These are phyloP conservation scores for Leccinum fibrillosum DNA, from an alignment of 768 basidiomycete species.

Conservation along the genomic window DNA sequence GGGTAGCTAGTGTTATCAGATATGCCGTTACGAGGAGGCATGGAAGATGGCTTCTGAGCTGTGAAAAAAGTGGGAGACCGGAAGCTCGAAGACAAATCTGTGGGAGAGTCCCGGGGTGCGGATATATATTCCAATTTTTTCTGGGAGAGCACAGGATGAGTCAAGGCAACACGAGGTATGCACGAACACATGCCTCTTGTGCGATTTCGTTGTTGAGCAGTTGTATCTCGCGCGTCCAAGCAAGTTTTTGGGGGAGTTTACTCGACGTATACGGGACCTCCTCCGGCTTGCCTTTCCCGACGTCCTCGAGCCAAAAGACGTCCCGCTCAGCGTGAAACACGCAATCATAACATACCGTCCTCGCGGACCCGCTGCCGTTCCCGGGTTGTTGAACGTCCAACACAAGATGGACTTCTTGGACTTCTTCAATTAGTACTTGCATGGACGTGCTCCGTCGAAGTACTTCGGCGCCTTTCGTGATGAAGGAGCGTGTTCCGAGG, in stretches of 20 bases:
- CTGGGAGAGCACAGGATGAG: constrained; percentile 17
- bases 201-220: constrained; percentile 32
- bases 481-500: neutral
- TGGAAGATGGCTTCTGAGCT: constrained; percentile 40
- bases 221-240: constrained; percentile 50
- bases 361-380: too few relatives aligned
- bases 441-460: too few relatives aligned
- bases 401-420: too few relatives aligned
- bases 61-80: constrained; percentile 30
- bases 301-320: too few relatives aligned
- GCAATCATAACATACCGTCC: too few relatives aligned
- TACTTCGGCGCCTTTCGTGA: too few relatives aligned
- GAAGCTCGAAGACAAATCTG: constrained; percentile 33
- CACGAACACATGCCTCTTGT: constrained; percentile 43
- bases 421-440: too few relatives aligned
- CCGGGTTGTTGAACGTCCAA: too few relatives aligned
- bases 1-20: constrained; percentile 25
- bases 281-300: too few relatives aligned
- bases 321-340: too few relatives aligned
- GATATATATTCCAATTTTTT: constrained; percentile 52
- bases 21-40: constrained; percentile 45
- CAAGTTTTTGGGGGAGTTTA: constrained; percentile 13
- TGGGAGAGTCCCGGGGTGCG: constrained; percentile 37
- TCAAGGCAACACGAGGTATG: constrained; percentile 23
- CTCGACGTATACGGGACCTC: too few relatives aligned